A percentile compares a stretch with the other conserved stretches of the same genome.
Evolutionary conservation across 2,329 filamentous ascomycete species (phyloP).

Genomic region (Cladosporium sp.): DNA sequence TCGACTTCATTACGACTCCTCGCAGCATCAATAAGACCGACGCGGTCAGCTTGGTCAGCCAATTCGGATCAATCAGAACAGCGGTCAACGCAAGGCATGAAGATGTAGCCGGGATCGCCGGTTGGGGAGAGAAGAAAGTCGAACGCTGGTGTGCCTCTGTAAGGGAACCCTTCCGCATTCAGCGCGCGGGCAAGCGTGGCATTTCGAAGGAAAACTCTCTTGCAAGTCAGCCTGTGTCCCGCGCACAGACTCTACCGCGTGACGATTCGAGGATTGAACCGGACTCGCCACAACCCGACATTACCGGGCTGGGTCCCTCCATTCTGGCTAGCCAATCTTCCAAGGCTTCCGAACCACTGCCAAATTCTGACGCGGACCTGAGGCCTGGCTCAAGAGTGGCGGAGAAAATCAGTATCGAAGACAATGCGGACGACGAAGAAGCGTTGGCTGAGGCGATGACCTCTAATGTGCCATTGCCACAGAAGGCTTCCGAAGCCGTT

Average conservation of each 20-base stretch:
- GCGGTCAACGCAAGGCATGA: constrained; percentile 85
- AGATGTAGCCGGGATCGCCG: constrained; percentile 74
- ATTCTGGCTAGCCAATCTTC: constrained; percentile 1
- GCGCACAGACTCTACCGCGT: constrained; percentile 21
- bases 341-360: background rate
- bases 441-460: background rate
- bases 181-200: constrained; percentile 59
- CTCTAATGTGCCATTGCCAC: background rate
- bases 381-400: constrained; percentile 31
- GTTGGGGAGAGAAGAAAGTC: constrained; percentile 95
- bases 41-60: constrained; percentile 80
- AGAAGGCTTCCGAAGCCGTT: constrained; percentile 32
- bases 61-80: constrained; percentile 81
- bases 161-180: constrained; percentile 74
- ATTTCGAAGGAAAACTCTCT: constrained; percentile 31
- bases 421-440: constrained; percentile 38
- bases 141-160: constrained; percentile 76
- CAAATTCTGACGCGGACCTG: constrained; percentile 31
- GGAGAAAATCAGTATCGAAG: constrained; percentile 23
- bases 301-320: constrained; percentile 3
- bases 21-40: constrained; percentile 91
- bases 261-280: constrained; percentile 22
- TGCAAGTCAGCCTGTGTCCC: constrained; percentile 21
- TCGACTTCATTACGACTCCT: constrained; percentile 89
- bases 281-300: constrained; percentile 5